Evolutionary conservation across 129 eudicot species (phyloP).

Genomic region (Flaveria robusta): DNA sequence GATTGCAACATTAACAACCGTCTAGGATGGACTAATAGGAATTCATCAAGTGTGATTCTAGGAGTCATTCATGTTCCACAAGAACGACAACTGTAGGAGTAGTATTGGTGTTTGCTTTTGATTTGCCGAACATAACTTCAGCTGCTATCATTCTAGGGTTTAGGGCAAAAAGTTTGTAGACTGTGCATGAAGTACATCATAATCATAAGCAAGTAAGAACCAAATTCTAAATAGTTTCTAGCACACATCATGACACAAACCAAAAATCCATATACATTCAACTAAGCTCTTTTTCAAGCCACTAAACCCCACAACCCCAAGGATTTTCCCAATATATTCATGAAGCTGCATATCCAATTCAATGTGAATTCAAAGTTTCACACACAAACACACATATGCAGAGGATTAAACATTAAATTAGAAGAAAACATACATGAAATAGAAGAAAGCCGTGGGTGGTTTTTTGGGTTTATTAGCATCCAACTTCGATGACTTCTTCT

Average conservation of each 20-base stretch:
- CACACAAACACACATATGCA: background rate
- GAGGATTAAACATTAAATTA: background rate
- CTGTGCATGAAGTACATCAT: background rate
- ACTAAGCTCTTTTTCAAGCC: background rate
- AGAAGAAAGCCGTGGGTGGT: constrained; percentile 97
- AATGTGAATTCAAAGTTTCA: constrained; percentile 1
- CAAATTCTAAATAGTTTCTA: background rate
- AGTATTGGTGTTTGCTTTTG: background rate
- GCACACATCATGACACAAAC: background rate
- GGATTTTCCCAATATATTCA: background rate
- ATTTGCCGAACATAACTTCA: background rate
- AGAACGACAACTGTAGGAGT: background rate
- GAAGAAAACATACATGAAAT: constrained; percentile 61
- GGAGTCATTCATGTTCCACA: constrained; percentile 12
- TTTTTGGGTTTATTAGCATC: constrained; percentile 85
- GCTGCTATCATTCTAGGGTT: background rate
- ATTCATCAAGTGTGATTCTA: background rate
- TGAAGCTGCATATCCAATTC: constrained; percentile 19
- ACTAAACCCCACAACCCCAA: background rate
- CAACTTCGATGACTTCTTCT: constrained; percentile 49
- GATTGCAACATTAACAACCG: background rate
- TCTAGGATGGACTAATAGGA: background rate
- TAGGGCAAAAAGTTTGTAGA: background rate
- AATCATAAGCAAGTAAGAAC: background rate
- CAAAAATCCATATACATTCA: no score